These are phyloP conservation scores for Alternaria sp. DNA, from an alignment of 2,329 filamentous ascomycete genomes.

Conservation along the genomic window DNA sequence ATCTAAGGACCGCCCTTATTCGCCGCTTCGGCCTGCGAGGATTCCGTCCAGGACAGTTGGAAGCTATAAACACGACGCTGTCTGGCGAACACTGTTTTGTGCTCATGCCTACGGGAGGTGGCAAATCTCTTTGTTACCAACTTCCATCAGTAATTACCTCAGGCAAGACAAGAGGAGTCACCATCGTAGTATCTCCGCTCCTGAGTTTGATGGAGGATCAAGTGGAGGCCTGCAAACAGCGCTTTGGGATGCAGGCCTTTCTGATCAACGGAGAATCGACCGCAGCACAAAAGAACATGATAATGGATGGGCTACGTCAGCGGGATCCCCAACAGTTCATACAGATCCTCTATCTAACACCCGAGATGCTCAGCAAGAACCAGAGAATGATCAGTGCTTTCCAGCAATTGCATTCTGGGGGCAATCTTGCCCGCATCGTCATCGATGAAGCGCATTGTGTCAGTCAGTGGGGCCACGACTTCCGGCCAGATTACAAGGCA, in stretches of 20 bases:
- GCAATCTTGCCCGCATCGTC: constrained; percentile 84
- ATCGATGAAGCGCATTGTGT: constrained; percentile 99
- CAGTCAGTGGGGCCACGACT: constrained; percentile 99
- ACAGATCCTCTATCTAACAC: constrained; percentile 91
- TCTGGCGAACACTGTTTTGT: constrained; percentile 89
- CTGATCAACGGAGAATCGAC: constrained; percentile 80
- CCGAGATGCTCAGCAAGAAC: constrained; percentile 94
- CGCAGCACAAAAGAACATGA: constrained; percentile 65
- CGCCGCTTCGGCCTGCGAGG: constrained; percentile 83
- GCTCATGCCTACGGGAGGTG: constrained; percentile 96
- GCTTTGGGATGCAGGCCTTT: constrained; percentile 77
- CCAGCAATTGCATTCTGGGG: constrained; percentile 68
- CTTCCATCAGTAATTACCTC: constrained; percentile 82
- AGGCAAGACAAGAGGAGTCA: constrained; percentile 84
- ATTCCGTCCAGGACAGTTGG: constrained; percentile 89
- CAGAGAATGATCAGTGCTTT: constrained; percentile 70
- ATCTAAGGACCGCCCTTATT: constrained; percentile 80
- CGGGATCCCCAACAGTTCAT: constrained; percentile 74
- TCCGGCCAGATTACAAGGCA: constrained; percentile 92
- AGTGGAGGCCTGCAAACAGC: constrained; percentile 74
- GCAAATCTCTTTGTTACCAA: constrained; percentile 97
- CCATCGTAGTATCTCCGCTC: constrained; percentile 91
- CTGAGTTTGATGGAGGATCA: constrained; percentile 98
- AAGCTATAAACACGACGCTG: constrained; percentile 94
- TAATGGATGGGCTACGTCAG: constrained; percentile 69